Conservation (phyloP, 805 yeast genomes). For the Brettanomyces anomalus region DNA sequence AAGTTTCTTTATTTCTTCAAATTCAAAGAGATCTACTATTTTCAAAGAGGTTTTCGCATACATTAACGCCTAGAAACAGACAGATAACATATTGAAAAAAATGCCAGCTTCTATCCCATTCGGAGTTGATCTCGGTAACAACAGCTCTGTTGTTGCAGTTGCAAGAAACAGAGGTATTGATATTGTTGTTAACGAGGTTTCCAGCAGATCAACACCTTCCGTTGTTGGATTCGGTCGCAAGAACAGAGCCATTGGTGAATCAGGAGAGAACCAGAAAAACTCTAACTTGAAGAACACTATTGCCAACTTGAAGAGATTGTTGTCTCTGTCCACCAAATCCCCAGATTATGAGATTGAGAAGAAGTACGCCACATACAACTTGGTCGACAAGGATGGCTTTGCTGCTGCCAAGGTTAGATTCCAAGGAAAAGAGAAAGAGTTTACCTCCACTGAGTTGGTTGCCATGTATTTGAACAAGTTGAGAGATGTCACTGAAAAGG, state of each 20-base stretch:
- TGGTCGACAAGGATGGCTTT: constrained; percentile 64
- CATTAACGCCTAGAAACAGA: too few species aligned
- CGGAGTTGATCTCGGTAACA: constrained; percentile 97
- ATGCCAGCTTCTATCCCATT: constrained; percentile 94
- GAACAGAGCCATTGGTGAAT: constrained; percentile 89
- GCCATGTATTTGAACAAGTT: constrained; percentile 94
- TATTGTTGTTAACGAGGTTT: constrained; percentile 95
- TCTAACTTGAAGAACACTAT: constrained; percentile 96
- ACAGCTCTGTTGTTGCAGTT: constrained; percentile 87
- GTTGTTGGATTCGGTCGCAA: constrained; percentile 83
- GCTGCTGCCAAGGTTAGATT: constrained; percentile 82
- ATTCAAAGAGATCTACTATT: not conserved
- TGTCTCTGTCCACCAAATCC: constrained; percentile 68
- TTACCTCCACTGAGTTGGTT: constrained; percentile 81
- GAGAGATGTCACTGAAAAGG: constrained; percentile 69
- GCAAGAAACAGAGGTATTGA: constrained; percentile 99
- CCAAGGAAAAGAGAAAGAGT: constrained; percentile 67
- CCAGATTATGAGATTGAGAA: constrained; percentile 73
- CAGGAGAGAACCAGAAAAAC: constrained; percentile 93
- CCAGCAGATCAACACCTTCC: constrained; percentile 92
- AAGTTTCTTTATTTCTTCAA: not conserved
- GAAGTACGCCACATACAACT: constrained; percentile 62
- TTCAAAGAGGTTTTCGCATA: too few species aligned
- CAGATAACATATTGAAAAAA: constrained; percentile 3
- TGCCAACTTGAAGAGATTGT: constrained; percentile 85